Base-by-base conservation (phyloP, 768 basidiomycete genomes). In the Crucibulum laeve region DNA sequence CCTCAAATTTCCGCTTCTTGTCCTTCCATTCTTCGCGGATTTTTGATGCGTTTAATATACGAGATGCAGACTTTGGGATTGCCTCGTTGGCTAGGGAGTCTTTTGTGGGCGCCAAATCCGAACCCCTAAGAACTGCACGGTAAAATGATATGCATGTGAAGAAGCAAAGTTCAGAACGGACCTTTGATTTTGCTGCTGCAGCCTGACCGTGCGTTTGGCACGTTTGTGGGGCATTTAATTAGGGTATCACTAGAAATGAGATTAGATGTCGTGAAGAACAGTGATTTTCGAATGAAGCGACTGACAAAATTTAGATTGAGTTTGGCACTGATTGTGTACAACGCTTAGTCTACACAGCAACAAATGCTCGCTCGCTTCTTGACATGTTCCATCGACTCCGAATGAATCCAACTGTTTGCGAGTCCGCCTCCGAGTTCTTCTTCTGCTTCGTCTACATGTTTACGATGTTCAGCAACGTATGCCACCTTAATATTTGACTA, bases 141-240 rank as follows among this genome's bases (percentile, higher is more conserved):
- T n/a, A 19, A n/a, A 32, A 32, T 32, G 3, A 32, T 11, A 32
- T 32, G 4, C 30, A 32, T 32, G 11, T 32, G 13, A 11, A 17
- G 30, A 25, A 45, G 42, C 7, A 15, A 6, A 25, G 23, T 46
- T 32, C n/a, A 22, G 33, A 13, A 54, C 67, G 15, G 53, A 82
- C 82, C 64, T 67, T 57, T 69, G 57, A 11, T 57, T 59, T 6
- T 63, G 65, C 38, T 65, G 53, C 44, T 67, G 65, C 40, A 77
- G 74, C 28, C 77, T 68, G 7, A 68, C 57, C 21, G 70, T 69
- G 18, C 68, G 67, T 53, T 81, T 83, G 15, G 79, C 76, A 46
- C 73, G 72, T 65, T 84, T 84, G 58, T 84, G 82, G 32, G 82
- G 82, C 82, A 84, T 84, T 33, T 30, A n/a, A n/a, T n/a, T n/a